phyloP scores from a whole-genome alignment of 116 monocot species.

The Phalaenopsis hybrid region DNA sequence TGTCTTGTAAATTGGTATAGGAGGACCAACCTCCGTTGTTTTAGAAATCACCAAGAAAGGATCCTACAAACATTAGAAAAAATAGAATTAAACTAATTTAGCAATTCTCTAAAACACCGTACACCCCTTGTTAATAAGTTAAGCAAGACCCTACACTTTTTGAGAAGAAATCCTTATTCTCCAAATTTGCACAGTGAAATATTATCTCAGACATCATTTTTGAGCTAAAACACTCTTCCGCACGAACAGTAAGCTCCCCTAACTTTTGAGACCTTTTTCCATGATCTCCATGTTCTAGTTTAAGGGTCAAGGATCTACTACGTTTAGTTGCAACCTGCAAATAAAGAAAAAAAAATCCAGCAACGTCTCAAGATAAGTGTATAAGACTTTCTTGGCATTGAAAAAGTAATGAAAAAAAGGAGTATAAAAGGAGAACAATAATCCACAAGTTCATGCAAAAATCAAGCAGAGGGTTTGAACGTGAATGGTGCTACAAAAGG shows the following conservation, averaged over 20 bases:
- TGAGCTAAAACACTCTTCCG: constrained; percentile 60
- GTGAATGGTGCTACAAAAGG: neutral
- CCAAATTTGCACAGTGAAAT: constrained; percentile 64
- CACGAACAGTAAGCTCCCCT: constrained; percentile 66
- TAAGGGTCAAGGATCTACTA: constrained; percentile 41
- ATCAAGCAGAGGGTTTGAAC: neutral
- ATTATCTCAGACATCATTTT: constrained; percentile 59
- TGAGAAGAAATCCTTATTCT: constrained; percentile 87
- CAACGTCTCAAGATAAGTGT: neutral
- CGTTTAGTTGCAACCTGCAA: constrained; percentile 60
- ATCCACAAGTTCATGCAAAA: neutral
- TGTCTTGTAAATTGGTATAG: constrained; percentile 81
- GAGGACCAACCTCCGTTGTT: constrained; percentile 50
- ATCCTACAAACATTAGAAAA: constrained; percentile 43
- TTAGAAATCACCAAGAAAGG: constrained; percentile 84
- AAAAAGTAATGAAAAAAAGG: neutral
- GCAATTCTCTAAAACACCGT: neutral
- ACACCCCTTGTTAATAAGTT: neutral
- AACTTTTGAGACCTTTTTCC: constrained; percentile 24
- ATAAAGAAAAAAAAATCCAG: neutral
- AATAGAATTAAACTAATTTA: constrained; percentile 1
- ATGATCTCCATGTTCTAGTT: constrained; percentile 38
- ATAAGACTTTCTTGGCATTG: neutral
- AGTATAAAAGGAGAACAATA: neutral
- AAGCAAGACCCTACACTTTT: constrained; percentile 64